Evolutionary conservation across 2,329 filamentous ascomycete genomes (phyloP).

Genomic region (Aureobasidium sp.): DNA sequence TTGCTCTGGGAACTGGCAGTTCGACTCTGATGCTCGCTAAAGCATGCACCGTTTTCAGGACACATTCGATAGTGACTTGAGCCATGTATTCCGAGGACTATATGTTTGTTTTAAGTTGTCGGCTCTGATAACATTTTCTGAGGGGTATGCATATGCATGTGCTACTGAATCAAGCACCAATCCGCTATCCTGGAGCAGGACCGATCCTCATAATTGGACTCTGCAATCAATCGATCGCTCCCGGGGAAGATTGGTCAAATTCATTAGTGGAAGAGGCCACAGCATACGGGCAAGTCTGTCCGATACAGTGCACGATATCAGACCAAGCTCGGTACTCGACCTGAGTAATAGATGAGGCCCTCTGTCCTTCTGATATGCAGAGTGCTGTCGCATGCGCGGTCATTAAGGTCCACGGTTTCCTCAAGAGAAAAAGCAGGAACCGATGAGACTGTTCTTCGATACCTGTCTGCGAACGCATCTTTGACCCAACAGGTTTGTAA

Average conservation of each 20-base stretch:
- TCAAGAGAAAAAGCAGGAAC: neutral
- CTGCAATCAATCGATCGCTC: neutral
- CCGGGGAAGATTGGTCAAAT: neutral
- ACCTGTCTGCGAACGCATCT: neutral
- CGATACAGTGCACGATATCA: neutral
- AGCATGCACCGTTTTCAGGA: neutral
- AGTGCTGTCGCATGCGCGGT: neutral
- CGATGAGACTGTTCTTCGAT: neutral
- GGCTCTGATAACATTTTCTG: neutral
- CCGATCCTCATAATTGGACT: neutral
- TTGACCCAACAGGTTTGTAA: no score
- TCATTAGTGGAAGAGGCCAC: neutral
- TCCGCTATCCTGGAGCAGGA: neutral
- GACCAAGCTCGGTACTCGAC: neutral
- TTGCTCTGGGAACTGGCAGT: slow-evolving; percentile 6
- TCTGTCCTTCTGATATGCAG: neutral
- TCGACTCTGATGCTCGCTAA: slow-evolving; percentile 8
- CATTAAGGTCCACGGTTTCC: neutral
- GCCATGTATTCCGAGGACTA: neutral
- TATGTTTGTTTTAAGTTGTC: neutral
- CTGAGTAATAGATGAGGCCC: neutral
- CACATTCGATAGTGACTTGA: neutral
- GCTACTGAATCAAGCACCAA: neutral
- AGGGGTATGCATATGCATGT: slow-evolving; percentile 15
- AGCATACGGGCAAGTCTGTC: neutral